Evolutionary conservation across 2,329 filamentous ascomycete genomes (phyloP), one percentile per base, ranked within the genome.

Genomic region (Venturia effusa): DNA sequence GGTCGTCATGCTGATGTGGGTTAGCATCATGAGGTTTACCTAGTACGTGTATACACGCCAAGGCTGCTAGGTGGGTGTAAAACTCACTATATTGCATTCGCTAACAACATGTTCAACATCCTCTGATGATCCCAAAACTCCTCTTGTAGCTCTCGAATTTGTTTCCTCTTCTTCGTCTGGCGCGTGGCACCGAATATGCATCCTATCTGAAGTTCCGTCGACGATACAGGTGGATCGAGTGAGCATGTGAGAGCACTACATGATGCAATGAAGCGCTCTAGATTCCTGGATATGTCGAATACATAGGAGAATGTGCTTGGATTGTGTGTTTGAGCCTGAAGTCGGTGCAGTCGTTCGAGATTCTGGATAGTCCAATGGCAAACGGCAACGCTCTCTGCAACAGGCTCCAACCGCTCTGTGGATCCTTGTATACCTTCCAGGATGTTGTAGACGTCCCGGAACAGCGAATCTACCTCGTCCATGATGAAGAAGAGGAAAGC

Each of bases 21-120:
- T 55, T 19, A 37, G 41, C n/a, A 60, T 34, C 59, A 27, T 24
- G 27, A 43, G 48, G 60, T 48, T 32, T 54, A 27, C 10, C 19
- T 10, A 8, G 27, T 37, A 37, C 5, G 5, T 45, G 41, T 45
- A 6, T 55, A 19, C 22, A 27, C 17, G 45, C 45, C 11, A 51
- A 27, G 45, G 45, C 43, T 45, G 37, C 24, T 4, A 19, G 17
- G 15, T 3, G 32, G 15, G 27, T 13, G 54, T 6, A 32, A 32
- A 8, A 57, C 63, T 54, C 30, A 64, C 63, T 62, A 64, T 13
- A 64, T 48, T 30, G 63, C 63, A n/a, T 64, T 64, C 1, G 63
- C 30, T 24, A 64, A 37, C 11, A 41, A 41, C 43, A 64, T 24
- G 8, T 41, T 63, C 24, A 64, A 59, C 32, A 41, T 54, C n/a